phyloP scores from a whole-genome alignment of 1,139 yeast genomes.

The Trichomonascaceae sp. region DNA sequence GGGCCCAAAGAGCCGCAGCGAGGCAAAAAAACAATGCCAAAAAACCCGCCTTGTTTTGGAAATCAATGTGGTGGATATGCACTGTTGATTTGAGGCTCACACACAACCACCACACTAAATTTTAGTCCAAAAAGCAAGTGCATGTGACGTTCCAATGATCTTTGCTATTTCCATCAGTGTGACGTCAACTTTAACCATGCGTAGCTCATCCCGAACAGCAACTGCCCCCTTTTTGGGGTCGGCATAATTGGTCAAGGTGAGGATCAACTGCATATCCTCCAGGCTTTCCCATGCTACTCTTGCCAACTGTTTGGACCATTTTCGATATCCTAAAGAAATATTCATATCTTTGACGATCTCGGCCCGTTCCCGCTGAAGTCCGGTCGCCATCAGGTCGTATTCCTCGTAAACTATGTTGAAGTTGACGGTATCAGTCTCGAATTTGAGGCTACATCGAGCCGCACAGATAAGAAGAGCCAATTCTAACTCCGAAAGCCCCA shows the following conservation, averaged over 20 bases:
- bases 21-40: neutral
- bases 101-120: conserved; percentile 12
- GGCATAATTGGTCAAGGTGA: conserved; percentile 18
- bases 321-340: conserved; percentile 25
- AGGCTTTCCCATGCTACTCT: conserved; percentile 35
- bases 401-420: conserved; percentile 76
- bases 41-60: neutral
- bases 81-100: neutral
- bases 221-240: conserved; percentile 14
- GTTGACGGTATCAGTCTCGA: conserved; percentile 48
- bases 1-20: neutral
- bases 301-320: conserved; percentile 31
- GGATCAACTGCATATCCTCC: conserved; percentile 27
- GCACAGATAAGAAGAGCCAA: conserved; percentile 63
- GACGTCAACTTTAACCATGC: conserved; percentile 32
- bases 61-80: neutral
- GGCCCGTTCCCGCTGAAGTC: conserved; percentile 40
- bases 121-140: conserved; percentile 31
- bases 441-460: conserved; percentile 61
- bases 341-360: conserved; percentile 19
- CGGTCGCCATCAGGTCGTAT: conserved; percentile 52
- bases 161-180: conserved; percentile 30
- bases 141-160: conserved; percentile 28
- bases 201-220: conserved; percentile 26
- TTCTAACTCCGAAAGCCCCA: conserved; percentile 62